A percentile compares a stretch with the other conserved stretches of the same genome.
Conservation (phyloP, 1,139 yeast genomes). For the Hemisphaericaspora xylanilytica region DNA sequence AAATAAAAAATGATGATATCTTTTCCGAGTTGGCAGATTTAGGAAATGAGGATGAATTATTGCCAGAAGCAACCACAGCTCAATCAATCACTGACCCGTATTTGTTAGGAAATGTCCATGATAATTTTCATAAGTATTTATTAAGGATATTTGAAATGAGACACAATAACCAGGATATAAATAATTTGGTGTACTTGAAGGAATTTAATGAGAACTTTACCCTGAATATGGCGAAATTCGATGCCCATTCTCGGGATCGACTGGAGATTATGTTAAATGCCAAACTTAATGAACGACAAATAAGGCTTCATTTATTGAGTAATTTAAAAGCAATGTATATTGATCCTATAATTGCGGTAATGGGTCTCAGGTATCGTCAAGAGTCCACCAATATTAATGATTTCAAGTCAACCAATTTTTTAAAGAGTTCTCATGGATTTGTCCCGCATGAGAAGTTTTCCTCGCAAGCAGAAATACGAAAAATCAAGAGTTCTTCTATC, state of each 20-base stretch:
- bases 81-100: slow-evolving; percentile 13
- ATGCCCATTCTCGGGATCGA: slow-evolving; percentile 10
- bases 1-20: slow-evolving; percentile 13
- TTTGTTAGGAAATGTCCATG: slow-evolving; percentile 28
- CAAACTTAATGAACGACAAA: slow-evolving; percentile 31
- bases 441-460: slow-evolving; percentile 6
- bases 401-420: slow-evolving; percentile 24
- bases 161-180: slow-evolving; percentile 23
- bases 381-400: slow-evolving; percentile 34
- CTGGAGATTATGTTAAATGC: slow-evolving; percentile 6
- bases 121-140: slow-evolving; percentile 37
- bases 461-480: slow-evolving; percentile 1
- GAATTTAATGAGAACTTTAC: slow-evolving; percentile 37
- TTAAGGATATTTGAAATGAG: slow-evolving; percentile 23
- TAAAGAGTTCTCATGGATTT: slow-evolving; percentile 18
- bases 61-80: slow-evolving; percentile 2
- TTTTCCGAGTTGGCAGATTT: slow-evolving; percentile 13
- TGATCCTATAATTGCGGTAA: slow-evolving; percentile 41
- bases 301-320: slow-evolving; percentile 35
- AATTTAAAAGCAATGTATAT: slow-evolving; percentile 37
- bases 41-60: slow-evolving; percentile 12
- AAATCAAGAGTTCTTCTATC: slow-evolving; percentile 13
- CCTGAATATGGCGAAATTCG: slow-evolving; percentile 21
- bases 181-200: slow-evolving; percentile 34
- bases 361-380: slow-evolving; percentile 31